Evolutionary conservation across 2,329 filamentous ascomycete genomes (phyloP).

Genomic region (Akanthomyces dipterigenus): DNA sequence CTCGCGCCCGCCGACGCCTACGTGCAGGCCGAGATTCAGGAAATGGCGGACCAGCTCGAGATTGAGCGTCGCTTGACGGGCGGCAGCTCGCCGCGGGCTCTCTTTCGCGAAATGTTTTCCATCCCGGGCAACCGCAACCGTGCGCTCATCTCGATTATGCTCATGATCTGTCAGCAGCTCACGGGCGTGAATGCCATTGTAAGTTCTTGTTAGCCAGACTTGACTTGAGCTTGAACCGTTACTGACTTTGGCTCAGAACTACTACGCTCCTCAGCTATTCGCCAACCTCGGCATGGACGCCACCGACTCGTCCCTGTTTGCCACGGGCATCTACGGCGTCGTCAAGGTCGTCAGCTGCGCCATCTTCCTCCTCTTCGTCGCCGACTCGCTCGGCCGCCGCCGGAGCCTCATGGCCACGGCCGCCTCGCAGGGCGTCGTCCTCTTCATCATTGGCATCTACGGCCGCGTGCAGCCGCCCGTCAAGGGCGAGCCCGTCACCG

Average conservation of each 20-base stretch:
- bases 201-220: constrained; percentile 8
- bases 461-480: constrained; percentile 55
- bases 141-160: constrained; percentile 52
- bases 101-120: constrained; percentile 58
- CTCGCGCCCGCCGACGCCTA: constrained; percentile 49
- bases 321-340: constrained; percentile 67
- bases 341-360: constrained; percentile 61
- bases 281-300: constrained; percentile 52
- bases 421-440: constrained; percentile 52
- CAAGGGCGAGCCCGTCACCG: constrained; percentile 45
- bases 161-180: constrained; percentile 67
- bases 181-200: constrained; percentile 50
- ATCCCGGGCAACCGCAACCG: constrained; percentile 57
- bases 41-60: constrained; percentile 56
- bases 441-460: constrained; percentile 68
- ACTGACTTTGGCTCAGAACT: constrained; percentile 43
- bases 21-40: constrained; percentile 50
- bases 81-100: constrained; percentile 45
- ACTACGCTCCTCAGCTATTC: constrained; percentile 67
- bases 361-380: constrained; percentile 58
- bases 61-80: constrained; percentile 52
- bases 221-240: too few species aligned
- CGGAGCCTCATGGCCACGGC: constrained; percentile 57
- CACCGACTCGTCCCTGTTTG: constrained; percentile 56
- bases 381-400: constrained; percentile 62